These are phyloP conservation scores for Bruguiera hainesii DNA, from an alignment of 441 rosid genomes.

Conservation along the genomic window DNA sequence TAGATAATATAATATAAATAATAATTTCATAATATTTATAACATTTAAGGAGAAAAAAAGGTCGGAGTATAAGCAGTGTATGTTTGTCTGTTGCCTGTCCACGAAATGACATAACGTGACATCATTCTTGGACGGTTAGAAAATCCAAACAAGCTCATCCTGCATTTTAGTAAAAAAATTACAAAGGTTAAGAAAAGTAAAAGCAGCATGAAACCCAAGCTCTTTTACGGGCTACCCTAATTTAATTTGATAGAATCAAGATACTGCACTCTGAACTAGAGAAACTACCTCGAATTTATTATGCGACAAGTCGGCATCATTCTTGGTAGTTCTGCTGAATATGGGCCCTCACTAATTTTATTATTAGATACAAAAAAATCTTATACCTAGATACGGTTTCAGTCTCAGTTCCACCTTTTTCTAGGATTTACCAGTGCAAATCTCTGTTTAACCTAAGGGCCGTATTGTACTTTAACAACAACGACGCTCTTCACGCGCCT, in stretches of 20 bases:
- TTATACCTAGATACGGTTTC: not conserved
- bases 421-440: no score
- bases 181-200: not conserved
- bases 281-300: constrained; percentile 5
- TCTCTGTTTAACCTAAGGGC: no score
- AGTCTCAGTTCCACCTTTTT: no score
- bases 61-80: constrained; percentile 23
- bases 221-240: not conserved
- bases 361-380: not conserved
- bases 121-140: constrained; percentile 25
- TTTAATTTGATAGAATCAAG: not conserved
- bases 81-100: constrained; percentile 21
- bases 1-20: not conserved
- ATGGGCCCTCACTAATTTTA: constrained; percentile 1
- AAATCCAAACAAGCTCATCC: constrained; percentile 29
- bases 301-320: not conserved
- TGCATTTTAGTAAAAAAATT: constrained; percentile 4
- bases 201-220: not conserved
- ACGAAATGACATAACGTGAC: constrained; percentile 8
- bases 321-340: not conserved
- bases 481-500: no score
- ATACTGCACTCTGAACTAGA: not conserved
- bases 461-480: no score
- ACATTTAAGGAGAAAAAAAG: not conserved
- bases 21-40: not conserved